A percentile compares a stretch with the other conserved stretches of the same genome.
Conservation (phyloP, 805 yeast genomes). For the Candida nitratophila region DNA sequence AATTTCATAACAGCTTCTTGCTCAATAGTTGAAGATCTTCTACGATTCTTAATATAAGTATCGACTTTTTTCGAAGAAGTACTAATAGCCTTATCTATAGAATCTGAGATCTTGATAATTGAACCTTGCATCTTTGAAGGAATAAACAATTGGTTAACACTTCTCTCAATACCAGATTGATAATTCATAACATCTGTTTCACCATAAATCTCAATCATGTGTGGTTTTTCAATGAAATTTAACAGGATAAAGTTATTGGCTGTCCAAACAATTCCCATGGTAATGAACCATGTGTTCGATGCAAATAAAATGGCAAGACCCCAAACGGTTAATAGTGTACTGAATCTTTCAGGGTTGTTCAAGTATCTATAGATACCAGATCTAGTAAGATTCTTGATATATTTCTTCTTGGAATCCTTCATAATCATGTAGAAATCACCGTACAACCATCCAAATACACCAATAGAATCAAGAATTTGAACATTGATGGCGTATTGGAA, state of each 20-base stretch:
- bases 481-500: conserved; percentile 65
- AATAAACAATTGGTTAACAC: conserved; percentile 19
- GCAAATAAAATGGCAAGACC: conserved; percentile 56
- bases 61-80: conserved; percentile 38
- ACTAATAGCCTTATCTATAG: conserved; percentile 30
- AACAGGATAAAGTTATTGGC: conserved; percentile 58
- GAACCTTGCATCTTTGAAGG: conserved; percentile 11
- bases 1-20: not conserved
- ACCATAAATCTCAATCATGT: conserved; percentile 72
- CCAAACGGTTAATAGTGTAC: conserved; percentile 77
- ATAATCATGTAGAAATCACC: conserved; percentile 71
- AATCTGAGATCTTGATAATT: conserved; percentile 19
- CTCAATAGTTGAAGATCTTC: not conserved
- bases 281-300: conserved; percentile 39
- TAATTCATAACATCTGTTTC: conserved; percentile 50
- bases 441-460: conserved; percentile 85
- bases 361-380: conserved; percentile 78
- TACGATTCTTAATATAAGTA: conserved; percentile 30
- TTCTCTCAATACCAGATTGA: conserved; percentile 36
- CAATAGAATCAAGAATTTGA: conserved; percentile 64
- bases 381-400: conserved; percentile 39
- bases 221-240: conserved; percentile 69
- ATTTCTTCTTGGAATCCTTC: conserved; percentile 29
- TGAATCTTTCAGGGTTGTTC: conserved; percentile 74
- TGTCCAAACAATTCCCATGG: conserved; percentile 60